phyloP scores from a whole-genome alignment of 179 eudicot species.

The Gypsophila paniculata region DNA sequence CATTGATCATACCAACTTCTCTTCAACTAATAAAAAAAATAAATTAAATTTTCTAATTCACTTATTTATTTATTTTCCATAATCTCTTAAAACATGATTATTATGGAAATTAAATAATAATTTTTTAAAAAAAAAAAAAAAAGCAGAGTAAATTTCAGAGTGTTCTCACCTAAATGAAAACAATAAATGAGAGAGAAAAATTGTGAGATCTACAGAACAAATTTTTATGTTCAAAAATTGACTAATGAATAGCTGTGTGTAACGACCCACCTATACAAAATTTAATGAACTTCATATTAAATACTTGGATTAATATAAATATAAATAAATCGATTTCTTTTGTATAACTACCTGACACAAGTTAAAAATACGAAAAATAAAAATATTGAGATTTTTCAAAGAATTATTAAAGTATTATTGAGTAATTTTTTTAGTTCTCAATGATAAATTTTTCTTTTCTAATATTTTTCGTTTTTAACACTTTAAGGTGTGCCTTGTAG shows the following conservation, averaged over 20 bases:
- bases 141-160: slow-evolving; percentile 11
- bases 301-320: background rate
- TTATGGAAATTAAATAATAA: background rate
- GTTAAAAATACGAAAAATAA: no score
- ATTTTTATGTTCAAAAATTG: slow-evolving; percentile 8
- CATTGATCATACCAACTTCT: slow-evolving; percentile 21
- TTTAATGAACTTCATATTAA: background rate
- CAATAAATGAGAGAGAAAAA: background rate
- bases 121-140: background rate
- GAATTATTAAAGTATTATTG: no score
- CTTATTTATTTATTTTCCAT: no score
- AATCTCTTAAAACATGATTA: no score
- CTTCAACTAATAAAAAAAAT: background rate
- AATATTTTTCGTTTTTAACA: no score
- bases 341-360: no score
- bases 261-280: slow-evolving; percentile 25
- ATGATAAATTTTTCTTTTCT: no score
- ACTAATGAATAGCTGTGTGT: slow-evolving; percentile 25
- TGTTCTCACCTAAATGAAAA: slow-evolving; percentile 14
- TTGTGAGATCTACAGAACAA: slow-evolving; percentile 33
- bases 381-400: no score
- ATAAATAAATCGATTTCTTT: no score
- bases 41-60: no score
- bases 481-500: no score
- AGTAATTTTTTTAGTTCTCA: no score